phyloP scores from a whole-genome alignment of 192 early-diverging fungal genomes.

The Mortierella alpina region DNA sequence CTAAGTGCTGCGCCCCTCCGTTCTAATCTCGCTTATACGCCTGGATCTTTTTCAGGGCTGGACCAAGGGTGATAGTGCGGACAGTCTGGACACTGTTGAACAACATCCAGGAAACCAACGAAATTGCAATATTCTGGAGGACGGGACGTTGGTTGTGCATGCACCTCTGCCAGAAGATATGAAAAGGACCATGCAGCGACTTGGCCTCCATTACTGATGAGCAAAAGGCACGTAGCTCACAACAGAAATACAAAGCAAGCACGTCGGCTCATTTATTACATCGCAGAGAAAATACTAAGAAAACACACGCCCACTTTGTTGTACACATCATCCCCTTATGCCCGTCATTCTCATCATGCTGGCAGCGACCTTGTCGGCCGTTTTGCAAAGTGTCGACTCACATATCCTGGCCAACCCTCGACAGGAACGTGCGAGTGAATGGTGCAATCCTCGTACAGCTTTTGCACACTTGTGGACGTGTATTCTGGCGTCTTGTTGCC shows the following conservation, averaged over 20 bases:
- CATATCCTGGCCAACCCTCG: conserved; percentile 49
- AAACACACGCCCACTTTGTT: too few relatives aligned
- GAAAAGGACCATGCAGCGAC: neutral
- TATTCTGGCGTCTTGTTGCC: conserved; percentile 36
- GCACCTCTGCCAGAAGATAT: conserved; percentile 1
- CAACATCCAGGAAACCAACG: neutral
- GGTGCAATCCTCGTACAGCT: conserved; percentile 44
- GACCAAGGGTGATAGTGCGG: neutral
- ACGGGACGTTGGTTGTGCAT: conserved; percentile 11
- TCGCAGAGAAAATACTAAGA: too few relatives aligned
- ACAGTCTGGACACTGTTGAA: neutral
- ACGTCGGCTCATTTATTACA: too few relatives aligned
- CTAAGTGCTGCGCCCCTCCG: neutral
- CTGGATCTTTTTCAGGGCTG: neutral
- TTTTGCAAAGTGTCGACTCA: conserved; percentile 37
- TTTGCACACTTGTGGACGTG: conserved; percentile 43
- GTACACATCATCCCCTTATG: too few relatives aligned
- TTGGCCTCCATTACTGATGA: neutral
- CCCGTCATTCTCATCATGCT: too few relatives aligned
- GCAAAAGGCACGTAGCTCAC: too few relatives aligned
- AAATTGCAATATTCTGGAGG: neutral
- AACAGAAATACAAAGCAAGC: too few relatives aligned
- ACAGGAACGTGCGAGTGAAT: conserved; percentile 27
- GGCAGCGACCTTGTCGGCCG: neutral
- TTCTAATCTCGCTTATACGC: neutral